Evolutionary conservation across 306 rosid genomes (phyloP).

Genomic region (Malus sieversii): DNA sequence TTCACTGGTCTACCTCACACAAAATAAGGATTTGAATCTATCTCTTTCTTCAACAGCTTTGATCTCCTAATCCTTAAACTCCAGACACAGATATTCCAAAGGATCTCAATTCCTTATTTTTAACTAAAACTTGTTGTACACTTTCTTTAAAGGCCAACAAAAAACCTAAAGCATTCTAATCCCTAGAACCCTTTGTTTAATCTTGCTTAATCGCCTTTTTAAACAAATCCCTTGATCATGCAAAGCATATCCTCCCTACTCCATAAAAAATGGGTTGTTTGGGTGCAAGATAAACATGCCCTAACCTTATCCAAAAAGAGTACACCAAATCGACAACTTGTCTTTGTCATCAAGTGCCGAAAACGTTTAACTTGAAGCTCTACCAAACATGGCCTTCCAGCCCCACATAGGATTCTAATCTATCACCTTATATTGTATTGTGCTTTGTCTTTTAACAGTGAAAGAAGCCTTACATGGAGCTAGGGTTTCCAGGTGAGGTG

Average conservation of each 20-base stretch:
- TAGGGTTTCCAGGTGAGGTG: constrained; percentile 32
- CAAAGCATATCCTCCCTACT: constrained; percentile 13
- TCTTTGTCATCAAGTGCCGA: constrained; percentile 24
- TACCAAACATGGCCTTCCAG: constrained; percentile 28
- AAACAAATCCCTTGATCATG: constrained; percentile 28
- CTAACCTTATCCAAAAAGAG: constrained; percentile 28
- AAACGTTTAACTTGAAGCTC: constrained; percentile 21
- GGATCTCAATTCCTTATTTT: neutral
- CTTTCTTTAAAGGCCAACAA: constrained; percentile 27
- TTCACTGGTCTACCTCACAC: accelerated
- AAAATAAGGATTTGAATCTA: too few relatives aligned
- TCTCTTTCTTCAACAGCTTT: too few relatives aligned
- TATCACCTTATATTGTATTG: neutral
- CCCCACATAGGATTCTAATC: constrained; percentile 85
- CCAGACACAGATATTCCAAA: too few relatives aligned
- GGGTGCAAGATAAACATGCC: constrained; percentile 28
- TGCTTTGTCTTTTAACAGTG: constrained; percentile 31
- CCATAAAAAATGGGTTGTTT: neutral
- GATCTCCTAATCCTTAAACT: too few relatives aligned
- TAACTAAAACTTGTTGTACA: constrained; percentile 28
- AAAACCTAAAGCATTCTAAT: constrained; percentile 32
- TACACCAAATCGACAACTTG: neutral
- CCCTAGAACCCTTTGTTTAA: constrained; percentile 47
- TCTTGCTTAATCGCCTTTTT: neutral
- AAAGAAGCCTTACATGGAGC: constrained; percentile 29